Evolutionary conservation across 805 yeast genomes (phyloP), one percentile per base, ranked within the genome.

Genomic region (Candida taoyuanica): DNA sequence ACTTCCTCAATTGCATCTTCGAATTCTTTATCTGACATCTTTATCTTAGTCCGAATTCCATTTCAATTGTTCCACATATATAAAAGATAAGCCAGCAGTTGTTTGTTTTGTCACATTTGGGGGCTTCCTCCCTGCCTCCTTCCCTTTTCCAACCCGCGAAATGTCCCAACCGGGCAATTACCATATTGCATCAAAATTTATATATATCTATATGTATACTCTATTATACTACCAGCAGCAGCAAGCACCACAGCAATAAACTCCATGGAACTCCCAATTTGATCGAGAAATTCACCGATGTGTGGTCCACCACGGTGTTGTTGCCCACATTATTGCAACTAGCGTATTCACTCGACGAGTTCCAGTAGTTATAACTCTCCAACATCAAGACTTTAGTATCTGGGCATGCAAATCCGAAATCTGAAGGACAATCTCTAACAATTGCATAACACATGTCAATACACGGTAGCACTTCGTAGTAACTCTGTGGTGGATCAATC

Each of bases 401-500:
- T 2, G 98, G 98, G 50, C 98, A 93, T 13, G 60, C 52, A 57
- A 91, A 88, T 2, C 76, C 78, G 52, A 91, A 77, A 21, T 64
- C 76, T 0, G 88, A 61, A 1, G 96, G 96, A 57, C 98, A 91
- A 56, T 84, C 83, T 34, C 86, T 70, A 2, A 82, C 93, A 7
- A 93, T 74, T 5, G 78, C 72, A 44, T 84, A 68, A 59, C 98
- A 93, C 45, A 81, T 73, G 52, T 84, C 80, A 34, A 82, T 70
- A 56, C 98, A 91, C 1, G 98, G 98, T 40, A 86, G 58, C 3
- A 93, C 71, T 60, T 91, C 98, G 50, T 70, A 80, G 60, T 89
- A 91, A 18, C 60, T 55, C 11, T 60, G 52, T 5, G 71, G 68
- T 0, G 88, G 85, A 5, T 72, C 66, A 21, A 82, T 64, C 2